Evolutionary conservation across 2,329 filamentous ascomycete genomes (phyloP).

Genomic region (Pseudocercospora fuligena): DNA sequence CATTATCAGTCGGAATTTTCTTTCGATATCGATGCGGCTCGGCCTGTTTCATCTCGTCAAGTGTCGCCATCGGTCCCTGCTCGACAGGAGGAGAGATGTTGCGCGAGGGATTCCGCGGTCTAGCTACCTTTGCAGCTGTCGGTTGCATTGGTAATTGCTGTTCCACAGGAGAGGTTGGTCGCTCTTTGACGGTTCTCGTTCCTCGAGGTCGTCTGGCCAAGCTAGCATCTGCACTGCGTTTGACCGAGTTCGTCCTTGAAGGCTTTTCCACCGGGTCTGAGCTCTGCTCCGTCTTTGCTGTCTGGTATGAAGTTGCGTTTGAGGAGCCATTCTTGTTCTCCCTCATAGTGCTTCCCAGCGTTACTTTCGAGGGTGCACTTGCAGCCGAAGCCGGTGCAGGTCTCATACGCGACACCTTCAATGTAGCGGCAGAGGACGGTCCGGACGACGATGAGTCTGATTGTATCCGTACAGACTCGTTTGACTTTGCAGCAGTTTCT

Average conservation of each 20-base stretch:
- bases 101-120: constrained; percentile 26
- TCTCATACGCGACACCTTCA: constrained; percentile 31
- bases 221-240: constrained; percentile 43
- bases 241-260: constrained; percentile 31
- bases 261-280: constrained; percentile 37
- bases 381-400: constrained; percentile 26
- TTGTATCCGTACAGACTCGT: constrained; percentile 23
- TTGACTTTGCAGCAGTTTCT: constrained; percentile 36
- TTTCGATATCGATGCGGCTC: constrained; percentile 35
- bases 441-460: constrained; percentile 30
- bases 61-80: constrained; percentile 37
- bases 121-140: constrained; percentile 29
- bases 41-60: constrained; percentile 40
- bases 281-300: constrained; percentile 30
- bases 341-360: constrained; percentile 29
- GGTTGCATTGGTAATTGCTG: constrained; percentile 18
- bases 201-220: constrained; percentile 42
- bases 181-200: constrained; percentile 31
- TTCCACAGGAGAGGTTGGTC: constrained; percentile 34
- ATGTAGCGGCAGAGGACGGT: constrained; percentile 25
- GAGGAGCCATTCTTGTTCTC: constrained; percentile 33
- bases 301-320: constrained; percentile 32
- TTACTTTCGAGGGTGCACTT: constrained; percentile 23
- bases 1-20: constrained; percentile 35
- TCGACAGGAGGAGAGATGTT: constrained; percentile 30